Evolutionary conservation across 2,329 filamentous ascomycete species (phyloP), one percentile per base, ranked within the genome.

Genomic region (Pseudogymnoascus sp.): DNA sequence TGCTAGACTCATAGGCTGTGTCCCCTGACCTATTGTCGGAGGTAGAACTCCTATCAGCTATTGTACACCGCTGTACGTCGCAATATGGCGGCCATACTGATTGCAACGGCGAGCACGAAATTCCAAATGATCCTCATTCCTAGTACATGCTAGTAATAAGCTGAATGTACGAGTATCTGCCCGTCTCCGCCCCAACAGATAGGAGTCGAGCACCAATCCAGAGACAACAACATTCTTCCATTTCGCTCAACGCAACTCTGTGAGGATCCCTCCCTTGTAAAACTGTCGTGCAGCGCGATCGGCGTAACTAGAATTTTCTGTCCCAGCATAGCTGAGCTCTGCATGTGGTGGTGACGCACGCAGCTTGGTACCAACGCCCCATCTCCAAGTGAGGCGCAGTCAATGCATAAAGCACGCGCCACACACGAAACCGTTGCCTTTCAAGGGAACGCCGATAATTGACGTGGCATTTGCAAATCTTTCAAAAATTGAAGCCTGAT

Each of bases 391-490:
- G 47, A 53, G 47, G 47, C 47, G 47, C 47, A 53, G 47, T 53
- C 47, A 53, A 53, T 53, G 47, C 28, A 53, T 33, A 18, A 53
- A 2, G 47, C 47, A 53, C 47, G 33, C 47, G 47, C 47, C 47
- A 53, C 47, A 53, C 15, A 18, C 25, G 8, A 53, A 53, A 53
- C 25, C 3, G 8, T n/a, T 33, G 28, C 47, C 11, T 35, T 35
- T 53, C 47, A 53, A 53, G 47, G 47, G 47, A 53, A 53, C 47
- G 47, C 47, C 47, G 47, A 53, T 53, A 53, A 53, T 33, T 53
- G 47, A 53, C 47, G 47, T 53, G 47, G 47, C 47, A 53, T 53
- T 53, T 14, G 28, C 28, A 53, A 53, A 53, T 33, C 47, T 35
- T 4, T 53, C 47, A 14, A 53, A 53, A 53, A 33, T 53, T 53